Base-by-base conservation (phyloP, 2,329 filamentous ascomycete species). In the Apiospora marii region DNA sequence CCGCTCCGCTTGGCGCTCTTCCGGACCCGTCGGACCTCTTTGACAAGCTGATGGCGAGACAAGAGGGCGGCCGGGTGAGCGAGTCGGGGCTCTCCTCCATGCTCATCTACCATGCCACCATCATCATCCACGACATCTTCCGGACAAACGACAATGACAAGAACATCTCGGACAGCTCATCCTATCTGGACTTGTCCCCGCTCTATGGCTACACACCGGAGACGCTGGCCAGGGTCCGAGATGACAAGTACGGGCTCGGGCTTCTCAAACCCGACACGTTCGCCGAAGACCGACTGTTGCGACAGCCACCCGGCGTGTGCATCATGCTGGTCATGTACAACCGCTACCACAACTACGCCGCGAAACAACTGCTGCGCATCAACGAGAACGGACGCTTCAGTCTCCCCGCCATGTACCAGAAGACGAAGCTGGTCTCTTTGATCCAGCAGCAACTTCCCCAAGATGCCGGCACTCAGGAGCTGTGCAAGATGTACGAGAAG, bases 61-160 rank as follows among this genome's bases (percentile, higher is more conserved):
- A 83, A 51, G 82, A 84, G 46, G 73, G 76, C 0, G 78, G 76
- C 27, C 89, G 89, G 73, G 86, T 89, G 74, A 85, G 90, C 71
- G 93, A 94, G 79, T 91, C 92, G 0, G 92, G 92, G n/a, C 90
- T 95, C 61, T 94, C 92, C 0, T 92, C 91, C 76, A 90, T 94
- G 83, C 84, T 95, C n/a, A 94, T 94, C 80, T 94, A 94, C 75
- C 84, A 93, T 64, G 93, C 92, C 0, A 90, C 91, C 7, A 92
- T 95, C 77, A 89, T 90, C 74, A 90, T 89, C 71, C 88, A 89
- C 75, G 85, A 85, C 81, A 81, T 92, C 69, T 93, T 93, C 81
- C 86, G 89, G 49, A 93, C 92, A 1, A 89, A 89, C 76, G 88
- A 90, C 37, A 84, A 83, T 6, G 90, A 94, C 79, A 87, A 85